phyloP scores from a whole-genome alignment of 768 basidiomycete genomes.

The Psilocybe cyanescens region DNA sequence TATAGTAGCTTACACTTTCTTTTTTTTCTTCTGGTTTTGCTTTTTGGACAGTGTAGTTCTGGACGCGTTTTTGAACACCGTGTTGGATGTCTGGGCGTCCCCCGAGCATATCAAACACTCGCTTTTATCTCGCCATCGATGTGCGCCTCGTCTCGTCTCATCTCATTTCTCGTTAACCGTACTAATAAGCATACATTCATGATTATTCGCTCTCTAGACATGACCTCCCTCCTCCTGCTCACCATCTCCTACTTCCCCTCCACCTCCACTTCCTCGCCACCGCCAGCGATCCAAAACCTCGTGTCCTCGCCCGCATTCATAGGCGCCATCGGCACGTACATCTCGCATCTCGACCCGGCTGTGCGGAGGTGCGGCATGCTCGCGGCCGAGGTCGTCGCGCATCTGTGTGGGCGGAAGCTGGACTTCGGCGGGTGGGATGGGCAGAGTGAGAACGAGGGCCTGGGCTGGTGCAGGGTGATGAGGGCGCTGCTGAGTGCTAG shows the following conservation, averaged over 20 bases:
- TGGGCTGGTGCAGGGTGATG: conserved; percentile 65
- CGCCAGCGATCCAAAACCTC: conserved; percentile 37
- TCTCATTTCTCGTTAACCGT: too few relatives aligned
- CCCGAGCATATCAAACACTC: conserved; percentile 83
- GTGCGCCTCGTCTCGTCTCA: conserved; percentile 46
- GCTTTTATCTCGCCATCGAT: conserved; percentile 71
- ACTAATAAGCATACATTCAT: too few relatives aligned
- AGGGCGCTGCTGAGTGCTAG: conserved; percentile 52
- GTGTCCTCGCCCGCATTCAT: conserved; percentile 67
- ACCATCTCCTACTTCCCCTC: conserved; percentile 62
- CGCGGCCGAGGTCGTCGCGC: conserved; percentile 80
- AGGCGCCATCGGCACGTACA: conserved; percentile 69
- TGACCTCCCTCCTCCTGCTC: conserved; percentile 74
- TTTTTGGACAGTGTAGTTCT: conserved; percentile 40
- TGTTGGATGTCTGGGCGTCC: conserved; percentile 73
- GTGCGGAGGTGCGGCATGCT: conserved; percentile 93
- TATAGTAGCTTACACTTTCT: too few relatives aligned
- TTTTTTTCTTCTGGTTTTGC: neutral
- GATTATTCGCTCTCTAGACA: conserved; percentile 45
- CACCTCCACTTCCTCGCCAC: conserved; percentile 39
- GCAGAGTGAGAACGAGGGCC: conserved; percentile 46
- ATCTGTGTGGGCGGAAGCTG: conserved; percentile 62
- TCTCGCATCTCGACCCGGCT: conserved; percentile 74
- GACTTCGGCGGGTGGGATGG: conserved; percentile 88
- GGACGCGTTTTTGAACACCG: conserved; percentile 46